Evolutionary conservation across 257 asterid species (phyloP).

Genomic region (Solanum rostratum): DNA sequence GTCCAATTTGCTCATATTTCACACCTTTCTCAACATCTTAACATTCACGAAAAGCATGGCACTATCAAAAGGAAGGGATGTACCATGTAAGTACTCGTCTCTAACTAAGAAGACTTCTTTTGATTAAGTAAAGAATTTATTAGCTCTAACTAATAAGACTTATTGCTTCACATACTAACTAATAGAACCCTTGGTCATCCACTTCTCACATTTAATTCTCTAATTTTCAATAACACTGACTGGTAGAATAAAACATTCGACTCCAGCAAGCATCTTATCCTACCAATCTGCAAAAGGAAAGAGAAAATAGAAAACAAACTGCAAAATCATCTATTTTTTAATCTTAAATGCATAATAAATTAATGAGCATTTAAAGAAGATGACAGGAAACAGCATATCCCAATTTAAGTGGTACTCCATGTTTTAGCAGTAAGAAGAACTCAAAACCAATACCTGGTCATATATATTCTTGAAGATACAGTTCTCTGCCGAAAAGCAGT

Average conservation of each 20-base stretch:
- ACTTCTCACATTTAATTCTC: neutral
- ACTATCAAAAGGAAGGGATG: neutral
- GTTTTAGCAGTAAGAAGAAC: neutral
- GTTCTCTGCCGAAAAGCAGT: slow-evolving; percentile 35
- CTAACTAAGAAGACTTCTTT: neutral
- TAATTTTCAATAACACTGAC: neutral
- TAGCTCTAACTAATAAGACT: neutral
- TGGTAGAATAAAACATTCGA: neutral
- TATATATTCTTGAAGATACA: slow-evolving; percentile 56
- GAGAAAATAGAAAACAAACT: neutral
- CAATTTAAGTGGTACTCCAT: neutral
- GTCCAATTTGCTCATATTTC: neutral
- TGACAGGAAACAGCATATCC: neutral
- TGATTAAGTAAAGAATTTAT: neutral
- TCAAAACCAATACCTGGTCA: slow-evolving; percentile 55
- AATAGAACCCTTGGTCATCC: neutral
- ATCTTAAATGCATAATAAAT: neutral
- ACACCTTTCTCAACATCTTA: neutral
- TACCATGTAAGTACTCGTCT: neutral
- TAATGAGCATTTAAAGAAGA: neutral
- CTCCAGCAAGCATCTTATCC: neutral
- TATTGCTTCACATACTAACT: neutral
- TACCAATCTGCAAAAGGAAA: neutral
- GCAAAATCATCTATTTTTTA: neutral
- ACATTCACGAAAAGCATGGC: neutral